Evolutionary conservation across 2,329 filamentous ascomycete genomes (phyloP).

Genomic region (Domatiomyces catenatus): DNA sequence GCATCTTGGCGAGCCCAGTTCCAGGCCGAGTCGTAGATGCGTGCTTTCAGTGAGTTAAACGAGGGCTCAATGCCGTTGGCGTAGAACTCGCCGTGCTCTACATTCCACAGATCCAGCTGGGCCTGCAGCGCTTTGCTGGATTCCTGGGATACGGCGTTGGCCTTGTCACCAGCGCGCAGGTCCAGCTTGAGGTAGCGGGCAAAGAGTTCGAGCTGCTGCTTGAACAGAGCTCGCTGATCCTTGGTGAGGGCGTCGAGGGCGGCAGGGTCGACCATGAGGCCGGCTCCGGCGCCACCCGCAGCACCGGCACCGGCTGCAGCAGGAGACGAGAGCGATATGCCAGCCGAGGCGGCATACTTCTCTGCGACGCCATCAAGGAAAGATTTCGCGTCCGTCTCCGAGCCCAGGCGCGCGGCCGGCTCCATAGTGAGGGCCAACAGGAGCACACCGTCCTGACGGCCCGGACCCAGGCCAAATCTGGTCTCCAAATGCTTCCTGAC

Average conservation of each 20-base stretch:
- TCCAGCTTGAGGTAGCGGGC: slow-evolving; percentile 96
- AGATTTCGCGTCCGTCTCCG: slow-evolving; percentile 78
- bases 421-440: slow-evolving; percentile 86
- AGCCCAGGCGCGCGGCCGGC: slow-evolving; percentile 71
- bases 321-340: slow-evolving; percentile 67
- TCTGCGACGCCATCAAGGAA: slow-evolving; percentile 80
- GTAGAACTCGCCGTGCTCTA: slow-evolving; percentile 94
- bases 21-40: slow-evolving; percentile 96
- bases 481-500: slow-evolving; percentile 91
- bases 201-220: slow-evolving; percentile 91
- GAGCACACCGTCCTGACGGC: slow-evolving; percentile 80
- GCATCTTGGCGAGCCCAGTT: slow-evolving; percentile 98
- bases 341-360: slow-evolving; percentile 73
- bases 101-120: slow-evolving; percentile 85
- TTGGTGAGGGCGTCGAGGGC: slow-evolving; percentile 94
- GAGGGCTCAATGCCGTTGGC: slow-evolving; percentile 85
- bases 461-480: slow-evolving; percentile 73
- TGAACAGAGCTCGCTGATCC: slow-evolving; percentile 89
- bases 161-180: slow-evolving; percentile 89
- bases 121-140: slow-evolving; percentile 77
- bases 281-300: slow-evolving; percentile 48
- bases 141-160: slow-evolving; percentile 68
- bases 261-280: slow-evolving; percentile 99
- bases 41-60: slow-evolving; percentile 84
- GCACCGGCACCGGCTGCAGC: slow-evolving; percentile 55